A percentile compares a stretch with the other conserved stretches of the same genome.
Conservation (phyloP, 1,139 yeast species). For the Hemisphaericaspora subhashii region DNA sequence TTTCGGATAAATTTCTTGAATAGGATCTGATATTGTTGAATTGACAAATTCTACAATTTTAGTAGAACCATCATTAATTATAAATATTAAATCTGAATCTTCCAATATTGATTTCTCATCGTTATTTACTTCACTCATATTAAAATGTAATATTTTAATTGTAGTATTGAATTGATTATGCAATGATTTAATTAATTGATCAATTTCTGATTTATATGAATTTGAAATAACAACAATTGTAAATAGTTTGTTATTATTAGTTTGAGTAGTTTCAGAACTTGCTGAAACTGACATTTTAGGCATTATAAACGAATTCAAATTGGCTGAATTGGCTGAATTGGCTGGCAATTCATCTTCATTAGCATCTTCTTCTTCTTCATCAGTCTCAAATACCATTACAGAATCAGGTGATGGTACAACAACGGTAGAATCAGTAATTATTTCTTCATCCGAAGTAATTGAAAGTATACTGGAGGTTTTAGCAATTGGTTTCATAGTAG, state of each 20-base stretch:
- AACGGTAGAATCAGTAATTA: constrained; percentile 16
- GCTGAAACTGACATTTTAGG: constrained; percentile 33
- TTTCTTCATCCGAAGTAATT: constrained; percentile 9
- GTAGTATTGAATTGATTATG: constrained; percentile 1
- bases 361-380: constrained; percentile 35
- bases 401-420: constrained; percentile 15
- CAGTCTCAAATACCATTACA: constrained; percentile 45
- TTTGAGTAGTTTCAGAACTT: not conserved
- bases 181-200: constrained; percentile 2
- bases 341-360: constrained; percentile 17
- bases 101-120: constrained; percentile 13
- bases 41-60: constrained; percentile 28
- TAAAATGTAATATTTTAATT: constrained; percentile 2
- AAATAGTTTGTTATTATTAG: constrained; percentile 6
- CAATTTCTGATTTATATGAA: constrained; percentile 6
- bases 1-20: constrained; percentile 21
- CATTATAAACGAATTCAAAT: constrained; percentile 34
- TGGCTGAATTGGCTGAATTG: too few relatives aligned
- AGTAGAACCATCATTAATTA: constrained; percentile 43
- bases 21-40: constrained; percentile 10
- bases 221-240: constrained; percentile 23
- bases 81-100: constrained; percentile 31
- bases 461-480: constrained; percentile 9
- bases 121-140: constrained; percentile 2
- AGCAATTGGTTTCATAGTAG: constrained; percentile 6